phyloP scores from a whole-genome alignment of 1,139 yeast species.

The Meyerozyma smithsonii region DNA sequence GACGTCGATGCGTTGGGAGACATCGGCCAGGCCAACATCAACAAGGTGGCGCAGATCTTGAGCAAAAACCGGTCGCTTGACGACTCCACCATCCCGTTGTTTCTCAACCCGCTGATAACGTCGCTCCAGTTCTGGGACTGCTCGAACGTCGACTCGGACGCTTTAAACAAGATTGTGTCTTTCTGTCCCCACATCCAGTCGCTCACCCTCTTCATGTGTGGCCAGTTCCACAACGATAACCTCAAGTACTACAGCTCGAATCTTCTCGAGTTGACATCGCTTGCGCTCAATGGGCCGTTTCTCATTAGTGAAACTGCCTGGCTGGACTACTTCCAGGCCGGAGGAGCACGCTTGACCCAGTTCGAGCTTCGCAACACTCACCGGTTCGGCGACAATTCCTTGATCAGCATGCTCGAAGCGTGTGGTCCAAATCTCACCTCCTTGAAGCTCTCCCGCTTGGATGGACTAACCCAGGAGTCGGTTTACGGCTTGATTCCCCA shows the following conservation, averaged over 20 bases:
- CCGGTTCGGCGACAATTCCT: conserved; percentile 65
- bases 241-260: conserved; percentile 58
- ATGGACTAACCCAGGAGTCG: conserved; percentile 57
- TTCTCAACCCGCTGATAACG: conserved; percentile 56
- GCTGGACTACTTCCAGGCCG: conserved; percentile 62
- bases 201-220: conserved; percentile 83
- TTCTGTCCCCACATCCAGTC: conserved; percentile 70
- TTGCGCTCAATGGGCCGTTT: conserved; percentile 83
- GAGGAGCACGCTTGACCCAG: conserved; percentile 22
- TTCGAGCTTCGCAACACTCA: conserved; percentile 80
- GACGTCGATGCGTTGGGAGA: conserved; percentile 78
- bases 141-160: conserved; percentile 64
- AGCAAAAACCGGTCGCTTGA: conserved; percentile 77
- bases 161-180: conserved; percentile 67
- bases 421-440: conserved; percentile 53
- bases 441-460: conserved; percentile 57
- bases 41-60: conserved; percentile 66
- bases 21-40: conserved; percentile 62
- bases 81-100: conserved; percentile 65
- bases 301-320: conserved; percentile 70
- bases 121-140: conserved; percentile 86
- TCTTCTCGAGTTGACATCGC: conserved; percentile 44
- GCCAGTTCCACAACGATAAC: conserved; percentile 79
- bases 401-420: conserved; percentile 56
- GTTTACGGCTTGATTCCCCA: conserved; percentile 66